Conservation (phyloP, 2,329 filamentous ascomycete species). For the Cryphonectria parasitica region DNA sequence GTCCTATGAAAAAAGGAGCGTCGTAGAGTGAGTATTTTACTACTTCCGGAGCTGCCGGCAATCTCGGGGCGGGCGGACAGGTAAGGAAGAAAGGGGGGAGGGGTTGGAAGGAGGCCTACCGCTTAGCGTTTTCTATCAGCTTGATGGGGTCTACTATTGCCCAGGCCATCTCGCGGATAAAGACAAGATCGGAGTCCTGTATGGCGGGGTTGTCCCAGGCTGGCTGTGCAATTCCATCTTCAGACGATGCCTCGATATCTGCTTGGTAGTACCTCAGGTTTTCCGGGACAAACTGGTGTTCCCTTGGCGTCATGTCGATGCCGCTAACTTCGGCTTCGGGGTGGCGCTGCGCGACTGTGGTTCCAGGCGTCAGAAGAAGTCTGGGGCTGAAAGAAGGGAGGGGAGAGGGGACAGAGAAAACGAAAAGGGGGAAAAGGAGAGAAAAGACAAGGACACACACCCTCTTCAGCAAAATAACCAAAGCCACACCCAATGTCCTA, state of each 20-base stretch:
- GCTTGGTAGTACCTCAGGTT: constrained; percentile 62
- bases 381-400: background rate
- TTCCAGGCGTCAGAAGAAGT: background rate
- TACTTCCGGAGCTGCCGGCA: background rate
- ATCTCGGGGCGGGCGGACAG: background rate
- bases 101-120: background rate
- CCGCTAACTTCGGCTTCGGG: constrained; percentile 52
- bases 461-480: constrained; percentile 10
- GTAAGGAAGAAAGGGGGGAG: background rate
- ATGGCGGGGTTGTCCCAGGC: constrained; percentile 11
- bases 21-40: background rate
- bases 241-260: constrained; percentile 49
- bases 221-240: background rate
- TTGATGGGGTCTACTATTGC: constrained; percentile 3
- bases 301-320: constrained; percentile 49
- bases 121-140: constrained; percentile 6
- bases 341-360: constrained; percentile 49
- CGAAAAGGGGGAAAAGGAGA: no score
- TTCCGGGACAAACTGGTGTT: constrained; percentile 53
- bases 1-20: constrained; percentile 34
- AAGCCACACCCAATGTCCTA: constrained; percentile 11
- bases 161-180: constrained; percentile 10
- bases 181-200: constrained; percentile 7
- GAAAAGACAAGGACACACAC: constrained; percentile 16
- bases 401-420: constrained; percentile 13